Percentiles rank a stretch among this genome's conserved stretches.
Evolutionary conservation across 75 land plant species (phyloP).

Genomic region (Cunninghamia lanceolata): DNA sequence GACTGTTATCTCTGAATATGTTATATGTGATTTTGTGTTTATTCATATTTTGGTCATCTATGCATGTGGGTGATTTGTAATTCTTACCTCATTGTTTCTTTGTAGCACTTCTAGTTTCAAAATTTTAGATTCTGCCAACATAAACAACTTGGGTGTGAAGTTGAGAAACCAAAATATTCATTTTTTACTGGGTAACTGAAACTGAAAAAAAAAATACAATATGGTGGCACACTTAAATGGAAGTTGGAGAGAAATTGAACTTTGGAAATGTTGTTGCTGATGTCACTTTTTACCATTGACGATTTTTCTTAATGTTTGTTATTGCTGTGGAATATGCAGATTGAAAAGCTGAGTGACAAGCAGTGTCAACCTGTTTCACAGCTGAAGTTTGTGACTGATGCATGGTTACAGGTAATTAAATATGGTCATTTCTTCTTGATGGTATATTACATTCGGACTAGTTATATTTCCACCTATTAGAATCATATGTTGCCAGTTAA

Average conservation of each 20-base stretch:
- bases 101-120: background rate
- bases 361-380: slow-evolving; percentile 93
- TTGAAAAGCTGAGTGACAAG: slow-evolving; percentile 88
- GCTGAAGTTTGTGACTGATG: slow-evolving; percentile 91
- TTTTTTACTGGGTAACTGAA: background rate
- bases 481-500: background rate
- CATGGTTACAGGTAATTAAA: slow-evolving; percentile 84
- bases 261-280: background rate
- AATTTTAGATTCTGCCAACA: background rate
- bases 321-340: slow-evolving; percentile 38
- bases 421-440: background rate
- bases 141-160: background rate
- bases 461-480: background rate
- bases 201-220: background rate
- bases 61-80: background rate
- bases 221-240: background rate
- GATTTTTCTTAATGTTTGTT: background rate
- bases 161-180: background rate
- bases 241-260: background rate
- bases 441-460: background rate
- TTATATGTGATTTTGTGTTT: background rate
- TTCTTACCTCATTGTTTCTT: background rate
- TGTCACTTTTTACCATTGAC: background rate
- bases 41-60: background rate
- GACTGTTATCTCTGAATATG: background rate